Base-by-base conservation (phyloP, 495 filamentous ascomycete genomes). In the Coniosporium apollinis region DNA sequence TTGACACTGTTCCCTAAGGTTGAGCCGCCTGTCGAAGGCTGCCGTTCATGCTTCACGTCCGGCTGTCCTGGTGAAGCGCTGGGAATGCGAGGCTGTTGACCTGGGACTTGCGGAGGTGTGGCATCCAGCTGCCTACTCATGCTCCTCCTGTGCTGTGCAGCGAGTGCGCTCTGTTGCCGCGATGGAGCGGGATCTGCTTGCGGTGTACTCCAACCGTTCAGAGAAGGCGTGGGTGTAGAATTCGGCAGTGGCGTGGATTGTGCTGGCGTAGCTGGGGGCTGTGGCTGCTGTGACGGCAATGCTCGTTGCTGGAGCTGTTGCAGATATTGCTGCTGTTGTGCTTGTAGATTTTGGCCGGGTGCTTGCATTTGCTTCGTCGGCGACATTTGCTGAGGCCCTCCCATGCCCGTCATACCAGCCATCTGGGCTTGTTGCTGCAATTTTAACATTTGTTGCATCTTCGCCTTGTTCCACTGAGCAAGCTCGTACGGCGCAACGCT, bases 401-500 rank as follows among this genome's bases (percentile, higher is more conserved):
- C 24, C 51, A 56, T 19, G 6, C n/a, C 24, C 24, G 13, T 26
- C 7, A 13, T 16, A 32, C 45, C 45, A 11, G 45, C 44, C 47
- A 57, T 56, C 29, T 65, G 59, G n/a, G n/a, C n/a, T 30, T 64
- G 58, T 38, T 56, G 56, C 28, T 53, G 56, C 38, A 44, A 50
- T 40, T 50, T 59, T 34, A 38, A 59, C 47, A 55, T 61, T 50
- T 41, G 58, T 56, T 48, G 58, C 21, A 51, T 57, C 44, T 54
- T 46, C 33, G 66, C 56, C 38, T 72, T 68, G 11, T 16, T 22
- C 3, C 41, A 45, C 11, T 37, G 13, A 13, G 18, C 19, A 14
- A 47, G 36, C 49, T 94, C 86, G 46, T 84, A 94, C 17, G 60
- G 52, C 18, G 51, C 59, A 3, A 94, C 55, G 40, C 87, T 83